Evolutionary conservation across 345 rosid genomes (phyloP).

Genomic region (Brassica rapa): DNA sequence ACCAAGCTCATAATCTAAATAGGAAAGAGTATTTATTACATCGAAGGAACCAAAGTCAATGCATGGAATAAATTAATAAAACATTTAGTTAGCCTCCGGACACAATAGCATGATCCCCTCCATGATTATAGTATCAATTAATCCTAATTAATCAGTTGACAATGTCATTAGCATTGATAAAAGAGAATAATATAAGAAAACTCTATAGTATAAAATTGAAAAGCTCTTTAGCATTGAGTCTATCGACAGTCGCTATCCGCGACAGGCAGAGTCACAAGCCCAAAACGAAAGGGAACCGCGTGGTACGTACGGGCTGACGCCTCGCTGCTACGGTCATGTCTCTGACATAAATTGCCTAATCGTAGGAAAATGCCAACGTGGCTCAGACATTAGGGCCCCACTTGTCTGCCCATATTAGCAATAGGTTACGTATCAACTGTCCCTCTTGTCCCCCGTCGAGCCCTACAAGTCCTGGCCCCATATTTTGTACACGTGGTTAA

Average conservation of each 20-base stretch:
- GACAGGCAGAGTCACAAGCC: constrained; percentile 33
- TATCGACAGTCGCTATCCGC: constrained; percentile 24
- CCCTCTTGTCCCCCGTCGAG: constrained; percentile 42
- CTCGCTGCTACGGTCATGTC: constrained; percentile 29
- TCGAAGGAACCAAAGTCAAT: constrained; percentile 28
- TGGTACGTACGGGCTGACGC: constrained; percentile 41
- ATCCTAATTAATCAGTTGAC: constrained; percentile 11
- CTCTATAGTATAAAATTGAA: neutral
- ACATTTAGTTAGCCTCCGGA: neutral
- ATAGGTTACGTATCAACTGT: constrained; percentile 42
- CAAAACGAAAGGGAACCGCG: constrained; percentile 30
- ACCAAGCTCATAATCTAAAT: too few species aligned
- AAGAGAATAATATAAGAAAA: neutral
- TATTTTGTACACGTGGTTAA: constrained; percentile 5
- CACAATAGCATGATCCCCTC: constrained; percentile 16
- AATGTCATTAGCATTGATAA: constrained; percentile 5
- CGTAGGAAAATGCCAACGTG: constrained; percentile 49
- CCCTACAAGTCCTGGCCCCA: neutral
- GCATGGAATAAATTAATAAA: constrained; percentile 6
- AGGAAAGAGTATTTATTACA: neutral
- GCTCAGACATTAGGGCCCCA: constrained; percentile 51
- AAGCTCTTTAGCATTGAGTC: constrained; percentile 3
- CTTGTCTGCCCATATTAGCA: constrained; percentile 35
- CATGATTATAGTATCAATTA: neutral
- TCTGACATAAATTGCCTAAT: constrained; percentile 32